Evolutionary conservation across 78 protist genomes (phyloP).

Genomic region (Polysphondylium violaceum): DNA sequence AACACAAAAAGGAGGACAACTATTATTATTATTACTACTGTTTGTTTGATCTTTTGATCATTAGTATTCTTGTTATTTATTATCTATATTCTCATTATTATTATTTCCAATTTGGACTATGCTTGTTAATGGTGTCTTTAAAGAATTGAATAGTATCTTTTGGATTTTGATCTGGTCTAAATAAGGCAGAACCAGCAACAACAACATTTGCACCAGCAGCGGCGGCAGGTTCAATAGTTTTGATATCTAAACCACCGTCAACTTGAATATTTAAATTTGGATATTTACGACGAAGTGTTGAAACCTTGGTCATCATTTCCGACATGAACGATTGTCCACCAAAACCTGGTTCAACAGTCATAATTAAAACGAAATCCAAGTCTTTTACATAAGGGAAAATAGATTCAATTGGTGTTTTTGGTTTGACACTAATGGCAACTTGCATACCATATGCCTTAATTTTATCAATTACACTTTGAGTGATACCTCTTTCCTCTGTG

Average conservation of each 20-base stretch:
- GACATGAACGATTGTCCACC: conserved; percentile 99
- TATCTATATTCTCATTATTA: background rate
- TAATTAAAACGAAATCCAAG: conserved; percentile 95
- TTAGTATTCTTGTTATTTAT: background rate
- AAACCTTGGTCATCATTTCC: conserved; percentile 96
- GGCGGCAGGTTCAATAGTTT: conserved; percentile 92
- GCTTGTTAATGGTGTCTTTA: conserved; percentile 58
- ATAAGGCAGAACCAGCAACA: conserved; percentile 95
- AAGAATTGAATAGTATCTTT: conserved; percentile 57
- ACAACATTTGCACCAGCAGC: conserved; percentile 98
- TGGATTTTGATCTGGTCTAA: conserved; percentile 66
- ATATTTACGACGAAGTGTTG: conserved; percentile 65
- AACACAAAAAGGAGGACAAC: too few species aligned
- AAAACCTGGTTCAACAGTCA: conserved; percentile 99
- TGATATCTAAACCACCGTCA: conserved; percentile 97
- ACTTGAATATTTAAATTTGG: conserved; percentile 97
- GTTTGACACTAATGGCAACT: conserved; percentile 94
- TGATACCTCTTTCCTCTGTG: conserved; percentile 23
- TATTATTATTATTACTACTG: too few species aligned
- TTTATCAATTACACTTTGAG: conserved; percentile 41
- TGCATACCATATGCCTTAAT: conserved; percentile 91
- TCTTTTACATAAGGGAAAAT: conserved; percentile 5
- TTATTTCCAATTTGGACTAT: conserved; percentile 32
- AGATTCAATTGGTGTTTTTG: conserved; percentile 90
- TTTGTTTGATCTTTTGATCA: too few species aligned